Conservation (phyloP, 2,329 filamentous ascomycete species). For the Arthrobotrys iridis region DNA sequence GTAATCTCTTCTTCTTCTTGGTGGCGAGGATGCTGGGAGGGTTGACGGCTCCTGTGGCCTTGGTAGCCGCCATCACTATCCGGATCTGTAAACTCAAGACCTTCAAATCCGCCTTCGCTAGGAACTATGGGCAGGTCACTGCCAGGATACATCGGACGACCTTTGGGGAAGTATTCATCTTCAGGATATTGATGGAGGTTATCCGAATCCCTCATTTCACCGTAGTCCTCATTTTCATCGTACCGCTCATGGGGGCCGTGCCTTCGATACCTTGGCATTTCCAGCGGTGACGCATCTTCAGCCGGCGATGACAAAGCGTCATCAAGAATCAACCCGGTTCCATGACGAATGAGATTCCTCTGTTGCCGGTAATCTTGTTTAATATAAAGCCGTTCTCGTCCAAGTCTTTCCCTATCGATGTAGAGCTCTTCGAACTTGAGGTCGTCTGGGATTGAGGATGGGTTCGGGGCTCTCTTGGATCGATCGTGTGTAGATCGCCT, state of each 20-base stretch:
- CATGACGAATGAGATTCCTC: neutral
- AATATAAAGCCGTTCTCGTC: neutral
- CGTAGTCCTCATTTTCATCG: neutral
- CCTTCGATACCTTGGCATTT: neutral
- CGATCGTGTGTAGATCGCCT: neutral
- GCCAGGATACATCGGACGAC: neutral
- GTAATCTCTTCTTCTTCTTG: neutral
- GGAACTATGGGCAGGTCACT: neutral
- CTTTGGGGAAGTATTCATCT: neutral
- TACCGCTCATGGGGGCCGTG: neutral
- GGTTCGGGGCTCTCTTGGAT: neutral
- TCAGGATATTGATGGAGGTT: neutral
- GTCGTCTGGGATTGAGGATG: neutral
- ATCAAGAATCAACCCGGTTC: neutral
- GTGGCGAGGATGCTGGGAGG: neutral
- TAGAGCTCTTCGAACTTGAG: constrained; percentile 1
- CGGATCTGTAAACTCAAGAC: neutral
- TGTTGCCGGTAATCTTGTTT: neutral
- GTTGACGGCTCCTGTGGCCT: neutral
- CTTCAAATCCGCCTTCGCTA: neutral
- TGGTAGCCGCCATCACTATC: neutral
- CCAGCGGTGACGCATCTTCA: neutral
- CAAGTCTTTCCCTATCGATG: neutral
- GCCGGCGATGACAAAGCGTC: neutral
- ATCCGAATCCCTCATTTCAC: neutral